Evolutionary conservation across 306 rosid genomes (phyloP), one percentile per base, ranked within the genome.

Genomic region (Begonia loranthoides): DNA sequence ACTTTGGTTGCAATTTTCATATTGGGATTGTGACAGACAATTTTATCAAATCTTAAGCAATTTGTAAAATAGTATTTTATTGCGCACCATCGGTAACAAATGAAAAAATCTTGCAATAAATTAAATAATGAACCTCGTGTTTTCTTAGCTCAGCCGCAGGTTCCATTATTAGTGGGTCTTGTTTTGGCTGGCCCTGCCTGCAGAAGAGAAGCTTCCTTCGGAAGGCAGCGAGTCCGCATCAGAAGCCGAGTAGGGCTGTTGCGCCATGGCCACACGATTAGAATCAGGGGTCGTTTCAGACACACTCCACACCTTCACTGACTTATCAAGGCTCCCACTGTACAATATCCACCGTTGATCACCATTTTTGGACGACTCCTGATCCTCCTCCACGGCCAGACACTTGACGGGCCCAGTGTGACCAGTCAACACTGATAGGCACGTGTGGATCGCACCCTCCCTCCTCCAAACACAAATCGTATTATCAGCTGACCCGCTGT

Each of bases 291-390:
- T 62, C 17, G 38, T 41, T 58, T 66, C 94, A 1, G 92, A 63
- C 2, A 92, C 76, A 6, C 80, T 73, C 99, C 99, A 92, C 0
- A 92, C 96, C 70, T 86, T 92, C 5, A 86, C 99, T 0, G 96
- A 86, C 61, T 84, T 86, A 52, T 92, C 99, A 40, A 92, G 79
- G 59, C 99, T 92, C 12, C 99, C 99, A 57, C 95, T 86, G 45
- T 92, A 92, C 59, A 83, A 55, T 4, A 74, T 43, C 94, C 88
- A 92, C 52, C 86, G 70, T 11, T 17, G 59, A 7, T 73, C 80
- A 0, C 62, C 59, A 4, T 10, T 51, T 1, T 40, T 41, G 2
- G 45, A 43, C 21, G 66, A 1, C 3, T 73, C 77, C 11, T 44
- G 63, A 13, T 80, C 93, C 45, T 60, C 58, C 66, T 78, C 87